Percentiles rank a stretch among this genome's conserved stretches.
Evolutionary conservation across 441 rosid genomes (phyloP).

Genomic region (Macaranga tanarius): DNA sequence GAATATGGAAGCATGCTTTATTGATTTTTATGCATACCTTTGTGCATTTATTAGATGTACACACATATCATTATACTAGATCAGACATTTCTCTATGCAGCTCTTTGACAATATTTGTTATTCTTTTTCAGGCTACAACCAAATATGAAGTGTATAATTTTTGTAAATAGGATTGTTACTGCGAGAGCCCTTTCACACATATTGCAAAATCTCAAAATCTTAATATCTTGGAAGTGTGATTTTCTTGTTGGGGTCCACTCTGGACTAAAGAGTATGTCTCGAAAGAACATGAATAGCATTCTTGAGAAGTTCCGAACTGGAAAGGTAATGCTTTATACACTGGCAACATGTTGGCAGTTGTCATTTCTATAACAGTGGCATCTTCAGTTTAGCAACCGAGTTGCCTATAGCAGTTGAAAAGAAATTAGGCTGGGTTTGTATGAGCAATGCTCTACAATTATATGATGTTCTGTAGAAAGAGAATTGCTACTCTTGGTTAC

Average conservation of each 20-base stretch:
- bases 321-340: conserved; percentile 51
- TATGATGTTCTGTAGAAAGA: background rate
- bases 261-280: conserved; percentile 77
- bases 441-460: background rate
- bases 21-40: background rate
- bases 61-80: background rate
- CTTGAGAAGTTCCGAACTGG: conserved; percentile 78
- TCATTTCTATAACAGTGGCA: background rate
- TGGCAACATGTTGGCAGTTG: background rate
- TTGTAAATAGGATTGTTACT: conserved; percentile 88
- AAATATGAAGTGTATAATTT: conserved; percentile 83
- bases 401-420: background rate
- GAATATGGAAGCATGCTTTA: background rate
- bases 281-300: conserved; percentile 63
- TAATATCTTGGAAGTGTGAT: conserved; percentile 83
- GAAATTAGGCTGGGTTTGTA: background rate
- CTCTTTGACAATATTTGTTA: conserved; percentile 25
- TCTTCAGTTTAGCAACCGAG: background rate
- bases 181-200: conserved; percentile 78
- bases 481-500: conserved; percentile 11
- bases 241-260: conserved; percentile 91
- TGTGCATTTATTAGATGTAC: background rate
- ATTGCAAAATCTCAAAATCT: conserved; percentile 60
- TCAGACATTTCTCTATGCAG: background rate
- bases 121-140: conserved; percentile 65